A percentile compares a stretch with the other conserved stretches of the same genome.
Conservation (phyloP, 1,284 basidiomycete genomes). For the Inonotus hispidus region DNA sequence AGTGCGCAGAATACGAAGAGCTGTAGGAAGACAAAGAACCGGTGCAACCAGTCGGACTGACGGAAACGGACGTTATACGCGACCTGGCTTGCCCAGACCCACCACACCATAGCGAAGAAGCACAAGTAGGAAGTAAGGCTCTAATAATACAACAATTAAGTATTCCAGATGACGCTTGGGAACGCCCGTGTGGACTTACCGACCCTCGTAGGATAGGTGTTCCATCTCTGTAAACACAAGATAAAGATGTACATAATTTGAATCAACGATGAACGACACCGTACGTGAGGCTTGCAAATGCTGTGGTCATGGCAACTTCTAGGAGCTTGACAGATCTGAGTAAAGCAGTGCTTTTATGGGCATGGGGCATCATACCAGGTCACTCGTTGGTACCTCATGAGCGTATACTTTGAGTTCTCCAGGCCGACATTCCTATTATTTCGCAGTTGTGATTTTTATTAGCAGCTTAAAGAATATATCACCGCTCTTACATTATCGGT, state of each 20-base stretch:
- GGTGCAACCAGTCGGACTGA: conserved; percentile 19
- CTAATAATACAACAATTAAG: not conserved
- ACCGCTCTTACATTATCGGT: not conserved
- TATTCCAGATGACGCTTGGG: not conserved
- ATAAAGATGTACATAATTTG: not conserved
- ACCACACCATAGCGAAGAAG: conserved; percentile 22
- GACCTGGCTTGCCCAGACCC: conserved; percentile 22
- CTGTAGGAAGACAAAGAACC: conserved; percentile 20
- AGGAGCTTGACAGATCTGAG: conserved; percentile 10
- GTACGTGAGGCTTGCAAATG: conserved; percentile 19
- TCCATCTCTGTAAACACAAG: conserved; percentile 9
- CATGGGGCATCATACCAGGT: conserved; percentile 8
- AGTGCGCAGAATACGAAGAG: conserved; percentile 20
- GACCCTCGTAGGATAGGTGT: conserved; percentile 17
- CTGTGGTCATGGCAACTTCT: conserved; percentile 19
- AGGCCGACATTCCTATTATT: not conserved
- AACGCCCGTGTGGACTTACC: conserved; percentile 1
- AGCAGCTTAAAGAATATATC: not conserved
- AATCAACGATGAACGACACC: not conserved
- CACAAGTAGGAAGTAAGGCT: conserved; percentile 16
- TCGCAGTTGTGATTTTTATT: not conserved
- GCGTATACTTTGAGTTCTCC: conserved; percentile 16
- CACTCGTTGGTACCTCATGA: conserved; percentile 14
- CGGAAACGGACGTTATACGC: conserved; percentile 20
- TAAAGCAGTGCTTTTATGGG: not conserved